Conservation (phyloP, 345 rosid species). For the Syzygium oleosum region DNA sequence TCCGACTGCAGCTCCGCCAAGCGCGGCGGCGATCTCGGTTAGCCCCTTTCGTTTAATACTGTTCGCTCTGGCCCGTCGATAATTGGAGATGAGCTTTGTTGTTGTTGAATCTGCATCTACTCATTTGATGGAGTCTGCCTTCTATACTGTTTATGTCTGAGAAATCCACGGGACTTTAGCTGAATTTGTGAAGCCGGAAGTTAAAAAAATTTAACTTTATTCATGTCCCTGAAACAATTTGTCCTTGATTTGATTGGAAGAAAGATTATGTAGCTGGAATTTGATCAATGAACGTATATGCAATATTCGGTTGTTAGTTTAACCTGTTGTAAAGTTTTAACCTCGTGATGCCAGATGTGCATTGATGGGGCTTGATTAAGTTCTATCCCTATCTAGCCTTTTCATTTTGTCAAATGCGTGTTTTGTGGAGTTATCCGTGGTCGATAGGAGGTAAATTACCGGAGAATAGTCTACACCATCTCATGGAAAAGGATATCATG, state of each 20-base stretch:
- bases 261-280: background rate
- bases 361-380: fast-evolving
- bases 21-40: slow-evolving; percentile 96
- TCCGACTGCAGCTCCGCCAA: slow-evolving; percentile 98
- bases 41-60: background rate
- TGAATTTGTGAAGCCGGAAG: background rate
- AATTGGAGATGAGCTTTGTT: background rate
- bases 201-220: background rate
- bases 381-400: background rate
- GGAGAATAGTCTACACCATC: background rate
- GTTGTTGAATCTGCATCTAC: background rate
- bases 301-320: background rate
- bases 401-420: background rate
- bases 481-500: background rate
- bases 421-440: background rate
- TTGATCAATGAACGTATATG: background rate
- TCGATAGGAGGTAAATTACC: background rate
- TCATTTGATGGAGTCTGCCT: fast-evolving
- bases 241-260: background rate
- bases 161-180: background rate
- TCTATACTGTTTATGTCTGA: background rate
- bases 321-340: background rate
- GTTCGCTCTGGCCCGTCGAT: background rate
- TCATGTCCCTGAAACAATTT: background rate
- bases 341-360: background rate